Percentiles rank a stretch among this genome's conserved stretches.
These are phyloP conservation scores for Plasmodium fragile DNA, from an alignment of 169 alveolate genomes.

Conservation along the genomic window DNA sequence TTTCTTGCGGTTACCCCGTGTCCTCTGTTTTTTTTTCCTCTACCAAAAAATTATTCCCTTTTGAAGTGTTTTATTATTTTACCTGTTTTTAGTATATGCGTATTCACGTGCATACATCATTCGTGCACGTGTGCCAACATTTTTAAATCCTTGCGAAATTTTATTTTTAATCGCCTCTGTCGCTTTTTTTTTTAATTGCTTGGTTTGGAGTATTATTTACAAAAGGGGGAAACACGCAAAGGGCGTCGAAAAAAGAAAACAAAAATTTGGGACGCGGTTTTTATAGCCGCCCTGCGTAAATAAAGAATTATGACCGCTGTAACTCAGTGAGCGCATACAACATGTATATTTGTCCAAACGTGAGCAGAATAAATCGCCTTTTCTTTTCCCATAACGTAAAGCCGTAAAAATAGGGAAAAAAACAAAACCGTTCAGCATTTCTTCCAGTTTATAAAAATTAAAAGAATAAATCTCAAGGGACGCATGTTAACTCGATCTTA, in stretches of 20 bases:
- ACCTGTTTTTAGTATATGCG: neutral
- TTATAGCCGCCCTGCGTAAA: neutral
- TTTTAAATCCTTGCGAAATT: neutral
- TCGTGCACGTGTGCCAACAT: slow-evolving; percentile 1
- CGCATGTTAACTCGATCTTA: neutral
- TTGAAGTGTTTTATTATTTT: neutral
- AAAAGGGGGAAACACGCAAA: neutral
- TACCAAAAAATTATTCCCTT: neutral
- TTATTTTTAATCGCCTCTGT: neutral
- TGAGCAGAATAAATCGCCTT: neutral
- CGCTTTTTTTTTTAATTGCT: neutral
- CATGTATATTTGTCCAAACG: neutral
- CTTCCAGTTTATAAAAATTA: neutral
- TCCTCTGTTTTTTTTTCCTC: neutral
- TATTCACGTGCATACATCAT: neutral
- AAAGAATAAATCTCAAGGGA: neutral
- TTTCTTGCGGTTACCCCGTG: neutral
- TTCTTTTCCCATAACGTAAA: neutral
- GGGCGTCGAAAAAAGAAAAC: neutral
- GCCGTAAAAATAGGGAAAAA: neutral
- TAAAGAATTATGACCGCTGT: neutral
- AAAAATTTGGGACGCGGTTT: neutral
- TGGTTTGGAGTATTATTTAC: neutral
- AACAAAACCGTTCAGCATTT: neutral
- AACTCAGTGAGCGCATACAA: neutral